Conservation (phyloP, 768 basidiomycete species). For the Leccinum boreale region DNA sequence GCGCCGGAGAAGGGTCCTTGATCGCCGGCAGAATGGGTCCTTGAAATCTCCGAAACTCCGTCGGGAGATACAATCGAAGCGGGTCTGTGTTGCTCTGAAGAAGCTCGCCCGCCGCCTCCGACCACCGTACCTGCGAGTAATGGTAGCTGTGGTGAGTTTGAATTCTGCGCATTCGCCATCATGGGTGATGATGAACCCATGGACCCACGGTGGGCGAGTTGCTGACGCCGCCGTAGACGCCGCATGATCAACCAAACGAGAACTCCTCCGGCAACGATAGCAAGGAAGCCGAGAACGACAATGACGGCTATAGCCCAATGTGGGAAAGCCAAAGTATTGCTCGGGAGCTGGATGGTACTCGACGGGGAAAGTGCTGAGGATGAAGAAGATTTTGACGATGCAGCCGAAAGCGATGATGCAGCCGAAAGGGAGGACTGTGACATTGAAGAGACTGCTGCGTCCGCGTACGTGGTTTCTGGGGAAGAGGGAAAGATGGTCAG, state of each 20-base stretch:
- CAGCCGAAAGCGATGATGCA: constrained; percentile 37
- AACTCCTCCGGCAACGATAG: constrained; percentile 65
- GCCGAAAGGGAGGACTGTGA: constrained; percentile 34
- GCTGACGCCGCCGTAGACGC: constrained; percentile 52
- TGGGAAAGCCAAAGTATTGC: constrained; percentile 52
- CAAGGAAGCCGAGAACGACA: constrained; percentile 80
- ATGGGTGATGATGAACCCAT: constrained; percentile 82
- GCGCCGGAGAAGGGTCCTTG: constrained; percentile 74
- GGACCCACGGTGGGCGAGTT: constrained; percentile 60
- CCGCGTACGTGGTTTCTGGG: constrained; percentile 72
- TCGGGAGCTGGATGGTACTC: constrained; percentile 46
- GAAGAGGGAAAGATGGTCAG: constrained; percentile 7
- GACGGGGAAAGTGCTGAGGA: constrained; percentile 21
- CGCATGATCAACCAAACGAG: constrained; percentile 74
- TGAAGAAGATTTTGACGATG: constrained; percentile 35
- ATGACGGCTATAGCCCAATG: constrained; percentile 93
- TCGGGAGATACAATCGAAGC: constrained; percentile 54
- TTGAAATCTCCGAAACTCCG: constrained; percentile 70
- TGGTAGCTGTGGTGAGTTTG: constrained; percentile 45
- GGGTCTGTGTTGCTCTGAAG: constrained; percentile 33
- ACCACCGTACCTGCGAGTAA: constrained; percentile 37
- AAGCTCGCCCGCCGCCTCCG: constrained; percentile 32
- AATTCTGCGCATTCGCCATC: constrained; percentile 60
- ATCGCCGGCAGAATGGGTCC: constrained; percentile 56
- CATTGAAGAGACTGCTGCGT: constrained; percentile 60